These are phyloP conservation scores for Amesomyces nigricolor DNA, from an alignment of 2,329 filamentous ascomycete species.

Conservation along the genomic window DNA sequence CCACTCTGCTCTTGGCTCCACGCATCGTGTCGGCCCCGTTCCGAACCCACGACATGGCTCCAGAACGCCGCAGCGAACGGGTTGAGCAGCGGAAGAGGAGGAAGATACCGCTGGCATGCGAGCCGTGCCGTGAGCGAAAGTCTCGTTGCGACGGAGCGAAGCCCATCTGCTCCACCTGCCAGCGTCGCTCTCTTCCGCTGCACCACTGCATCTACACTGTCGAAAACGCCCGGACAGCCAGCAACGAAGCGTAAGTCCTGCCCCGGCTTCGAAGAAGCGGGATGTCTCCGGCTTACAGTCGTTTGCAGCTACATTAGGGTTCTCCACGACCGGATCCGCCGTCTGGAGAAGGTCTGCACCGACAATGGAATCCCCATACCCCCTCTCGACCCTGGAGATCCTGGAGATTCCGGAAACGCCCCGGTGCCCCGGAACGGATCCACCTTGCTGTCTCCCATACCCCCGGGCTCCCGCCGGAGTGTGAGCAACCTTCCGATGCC, in stretches of 20 bases:
- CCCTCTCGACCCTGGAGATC: conserved; percentile 9
- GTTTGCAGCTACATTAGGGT: conserved; percentile 20
- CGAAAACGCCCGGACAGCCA: conserved; percentile 34
- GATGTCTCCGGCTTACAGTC: neutral
- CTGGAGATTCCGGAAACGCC: neutral
- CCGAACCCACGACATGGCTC: conserved; percentile 5
- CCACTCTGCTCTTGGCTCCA: no score
- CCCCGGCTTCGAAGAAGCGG: no score
- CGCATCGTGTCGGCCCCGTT: conserved; percentile 1
- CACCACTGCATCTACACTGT: conserved; percentile 36
- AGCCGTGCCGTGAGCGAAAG: conserved; percentile 38
- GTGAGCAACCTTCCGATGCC: neutral
- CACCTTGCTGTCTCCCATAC: neutral
- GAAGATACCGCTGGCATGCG: conserved; percentile 37
- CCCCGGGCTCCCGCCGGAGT: neutral
- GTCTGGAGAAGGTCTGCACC: conserved; percentile 25
- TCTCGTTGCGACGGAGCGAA: conserved; percentile 39
- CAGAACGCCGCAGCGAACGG: conserved; percentile 11
- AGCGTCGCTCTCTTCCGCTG: conserved; percentile 30
- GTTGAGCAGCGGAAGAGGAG: conserved; percentile 13
- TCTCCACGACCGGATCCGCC: conserved; percentile 28
- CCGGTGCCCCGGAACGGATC: neutral
- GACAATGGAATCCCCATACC: conserved; percentile 16
- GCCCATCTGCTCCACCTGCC: conserved; percentile 40
- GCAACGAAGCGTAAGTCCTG: conserved; percentile 31